These are phyloP conservation scores for Saksenaea vasiformis DNA, from an alignment of 371 early-diverging fungal species.

Conservation along the genomic window DNA sequence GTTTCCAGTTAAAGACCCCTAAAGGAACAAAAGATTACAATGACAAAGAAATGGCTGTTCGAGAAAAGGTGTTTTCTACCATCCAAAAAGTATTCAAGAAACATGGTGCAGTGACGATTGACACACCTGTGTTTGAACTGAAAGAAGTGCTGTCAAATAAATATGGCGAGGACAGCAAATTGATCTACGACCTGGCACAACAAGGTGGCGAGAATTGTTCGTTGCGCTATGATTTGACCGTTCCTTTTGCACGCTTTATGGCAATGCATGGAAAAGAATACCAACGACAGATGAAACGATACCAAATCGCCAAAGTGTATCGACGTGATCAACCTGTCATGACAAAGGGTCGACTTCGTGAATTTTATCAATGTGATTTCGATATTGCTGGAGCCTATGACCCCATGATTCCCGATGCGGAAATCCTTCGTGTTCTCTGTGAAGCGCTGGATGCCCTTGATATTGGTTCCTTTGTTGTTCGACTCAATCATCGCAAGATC, in stretches of 20 bases:
- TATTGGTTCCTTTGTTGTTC: conserved; percentile 85
- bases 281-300: conserved; percentile 89
- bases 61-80: conserved; percentile 89
- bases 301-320: conserved; percentile 99
- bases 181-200: conserved; percentile 98
- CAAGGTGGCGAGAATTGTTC: conserved; percentile 99
- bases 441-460: conserved; percentile 83
- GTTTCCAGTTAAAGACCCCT: neutral
- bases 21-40: conserved; percentile 97
- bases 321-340: conserved; percentile 99
- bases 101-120: conserved; percentile 98
- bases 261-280: conserved; percentile 88
- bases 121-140: conserved; percentile 99
- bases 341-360: conserved; percentile 98
- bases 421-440: conserved; percentile 83
- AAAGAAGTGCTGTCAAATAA: conserved; percentile 98
- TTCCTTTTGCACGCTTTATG: conserved; percentile 98
- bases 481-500: conserved; percentile 97
- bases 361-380: conserved; percentile 99
- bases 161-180: conserved; percentile 99
- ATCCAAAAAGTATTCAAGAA: conserved; percentile 88
- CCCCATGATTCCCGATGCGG: conserved; percentile 97
- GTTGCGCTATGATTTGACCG: conserved; percentile 98
- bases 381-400: conserved; percentile 98
- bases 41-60: conserved; percentile 93